Percentiles rank a stretch among this genome's conserved stretches.
phyloP scores from a whole-genome alignment of 2,329 filamentous ascomycete genomes.

The Aspergillus unguis region DNA sequence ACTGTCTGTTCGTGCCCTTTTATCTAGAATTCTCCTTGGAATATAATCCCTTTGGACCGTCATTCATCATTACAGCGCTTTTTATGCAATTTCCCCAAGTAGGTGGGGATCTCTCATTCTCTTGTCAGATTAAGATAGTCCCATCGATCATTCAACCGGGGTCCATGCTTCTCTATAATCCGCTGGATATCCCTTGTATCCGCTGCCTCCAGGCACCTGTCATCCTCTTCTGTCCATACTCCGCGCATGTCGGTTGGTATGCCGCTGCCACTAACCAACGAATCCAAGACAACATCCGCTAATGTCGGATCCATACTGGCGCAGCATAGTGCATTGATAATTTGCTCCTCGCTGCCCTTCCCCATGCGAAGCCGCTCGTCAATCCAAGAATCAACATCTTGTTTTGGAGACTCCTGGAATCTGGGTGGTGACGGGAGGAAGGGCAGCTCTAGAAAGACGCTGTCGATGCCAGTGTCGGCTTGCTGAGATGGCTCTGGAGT shows the following conservation, averaged over 20 bases:
- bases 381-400: conserved; percentile 41
- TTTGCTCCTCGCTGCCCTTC: conserved; percentile 28
- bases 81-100: conserved; percentile 7
- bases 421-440: conserved; percentile 26
- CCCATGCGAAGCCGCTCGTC: conserved; percentile 31
- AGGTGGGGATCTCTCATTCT: conserved; percentile 10
- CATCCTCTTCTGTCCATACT: conserved; percentile 49
- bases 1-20: background rate
- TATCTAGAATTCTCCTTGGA: background rate
- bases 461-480: conserved; percentile 17
- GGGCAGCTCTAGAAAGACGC: conserved; percentile 30
- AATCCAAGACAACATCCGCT: conserved; percentile 36
- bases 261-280: conserved; percentile 28
- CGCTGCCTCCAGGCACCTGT: conserved; percentile 33
- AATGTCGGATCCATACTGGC: conserved; percentile 41
- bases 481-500: background rate
- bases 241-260: conserved; percentile 43
- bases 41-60: background rate
- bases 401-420: conserved; percentile 19
- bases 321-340: conserved; percentile 35
- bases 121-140: conserved; percentile 35
- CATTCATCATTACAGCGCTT: background rate
- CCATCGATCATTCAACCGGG: conserved; percentile 33
- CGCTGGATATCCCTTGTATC: conserved; percentile 34
- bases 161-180: conserved; percentile 47